Evolutionary conservation across 164 flowering plant genomes (phyloP).

Genomic region (Malania oleifera): DNA sequence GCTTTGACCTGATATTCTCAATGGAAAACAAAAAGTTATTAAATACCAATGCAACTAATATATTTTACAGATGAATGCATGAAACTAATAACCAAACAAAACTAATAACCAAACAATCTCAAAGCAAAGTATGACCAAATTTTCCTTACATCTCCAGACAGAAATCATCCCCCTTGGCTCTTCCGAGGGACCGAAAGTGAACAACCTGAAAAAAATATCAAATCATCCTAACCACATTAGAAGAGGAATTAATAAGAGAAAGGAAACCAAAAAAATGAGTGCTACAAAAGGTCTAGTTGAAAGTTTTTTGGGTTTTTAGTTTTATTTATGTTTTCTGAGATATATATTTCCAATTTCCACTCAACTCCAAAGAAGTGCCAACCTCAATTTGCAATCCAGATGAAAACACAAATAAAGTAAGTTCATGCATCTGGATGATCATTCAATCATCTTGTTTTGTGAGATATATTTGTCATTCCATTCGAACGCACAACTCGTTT

Average conservation of each 20-base stretch:
- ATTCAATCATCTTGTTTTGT: no score
- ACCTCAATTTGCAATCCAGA: no score
- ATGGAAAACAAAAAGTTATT: neutral
- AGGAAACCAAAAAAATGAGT: no score
- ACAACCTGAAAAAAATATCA: constrained; percentile 43
- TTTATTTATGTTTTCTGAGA: no score
- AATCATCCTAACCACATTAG: neutral
- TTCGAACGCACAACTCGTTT: no score
- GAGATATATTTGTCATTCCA: no score
- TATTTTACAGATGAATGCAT: neutral
- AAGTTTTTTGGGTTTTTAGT: no score
- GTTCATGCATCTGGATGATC: no score
- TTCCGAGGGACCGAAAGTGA: constrained; percentile 58
- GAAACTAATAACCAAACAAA: neutral
- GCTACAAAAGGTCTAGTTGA: no score
- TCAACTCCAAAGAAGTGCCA: neutral
- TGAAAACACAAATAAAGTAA: no score
- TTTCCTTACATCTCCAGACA: constrained; percentile 53
- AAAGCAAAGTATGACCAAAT: neutral
- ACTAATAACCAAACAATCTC: no score
- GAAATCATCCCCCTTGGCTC: constrained; percentile 67
- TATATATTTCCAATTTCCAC: no score
- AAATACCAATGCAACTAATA: neutral
- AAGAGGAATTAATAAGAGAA: neutral
- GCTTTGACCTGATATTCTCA: constrained; percentile 48